These are phyloP conservation scores for Dissoconium aciculare DNA, from an alignment of 2,329 filamentous ascomycete genomes.

Conservation along the genomic window DNA sequence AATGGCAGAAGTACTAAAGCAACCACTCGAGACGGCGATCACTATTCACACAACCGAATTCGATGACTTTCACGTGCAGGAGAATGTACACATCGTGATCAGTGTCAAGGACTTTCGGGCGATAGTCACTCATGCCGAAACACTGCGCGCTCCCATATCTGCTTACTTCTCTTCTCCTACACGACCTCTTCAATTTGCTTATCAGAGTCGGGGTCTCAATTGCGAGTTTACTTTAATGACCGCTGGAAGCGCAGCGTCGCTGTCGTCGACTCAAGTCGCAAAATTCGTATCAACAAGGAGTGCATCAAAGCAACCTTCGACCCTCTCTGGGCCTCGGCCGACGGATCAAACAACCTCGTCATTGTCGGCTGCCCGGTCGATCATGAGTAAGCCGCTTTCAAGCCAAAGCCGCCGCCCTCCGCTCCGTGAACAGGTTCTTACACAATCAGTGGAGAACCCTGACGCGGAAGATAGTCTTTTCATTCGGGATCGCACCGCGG, in stretches of 20 bases:
- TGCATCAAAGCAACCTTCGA: conserved; percentile 16
- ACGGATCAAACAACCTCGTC: too few relatives aligned
- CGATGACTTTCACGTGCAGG: conserved; percentile 56
- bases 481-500: conserved; percentile 35
- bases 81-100: conserved; percentile 63
- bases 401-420: conserved; percentile 17
- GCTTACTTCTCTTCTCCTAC: conserved; percentile 58
- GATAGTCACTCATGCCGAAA: conserved; percentile 60
- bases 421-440: conserved; percentile 12
- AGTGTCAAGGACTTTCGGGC: conserved; percentile 73
- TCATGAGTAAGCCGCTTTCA: conserved; percentile 20
- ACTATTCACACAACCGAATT: conserved; percentile 64
- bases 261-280: conserved; percentile 23
- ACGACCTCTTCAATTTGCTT: conserved; percentile 57
- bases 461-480: conserved; percentile 48
- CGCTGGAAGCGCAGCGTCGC: conserved; percentile 45
- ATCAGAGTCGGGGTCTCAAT: conserved; percentile 50
- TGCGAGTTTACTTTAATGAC: conserved; percentile 77
- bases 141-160: conserved; percentile 49
- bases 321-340: conserved; percentile 8
- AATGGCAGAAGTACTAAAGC: conserved; percentile 56
- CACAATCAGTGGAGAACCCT: conserved; percentile 7
- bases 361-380: conserved; percentile 20
- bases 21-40: conserved; percentile 67
- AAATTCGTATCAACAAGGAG: conserved; percentile 26